Base-by-base conservation (phyloP, 192 early-diverging fungal species). In the Thamnidium elegans region DNA sequence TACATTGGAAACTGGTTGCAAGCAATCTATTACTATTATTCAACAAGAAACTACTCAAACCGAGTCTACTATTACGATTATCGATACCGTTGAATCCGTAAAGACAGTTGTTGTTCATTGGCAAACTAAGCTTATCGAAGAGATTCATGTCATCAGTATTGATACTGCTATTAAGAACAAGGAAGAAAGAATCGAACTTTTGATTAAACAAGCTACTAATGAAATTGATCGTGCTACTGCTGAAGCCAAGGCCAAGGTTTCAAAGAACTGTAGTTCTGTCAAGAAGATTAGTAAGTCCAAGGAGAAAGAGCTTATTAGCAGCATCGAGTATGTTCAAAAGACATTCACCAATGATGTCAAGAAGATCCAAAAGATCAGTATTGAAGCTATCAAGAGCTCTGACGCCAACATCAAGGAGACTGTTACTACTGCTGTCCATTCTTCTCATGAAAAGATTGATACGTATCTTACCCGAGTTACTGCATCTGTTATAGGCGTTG, bases 21-120 rank as follows among this genome's bases (percentile, higher is more conserved):
- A 52, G 34, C 31, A 64, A 34, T 64, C 63, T 13, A 42, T 44
- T 10, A 51, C 1, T 10, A 32, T 42, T 11, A 50, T 64, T 31
- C 13, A 64, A 26, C 48, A 46, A 14, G 51, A 54, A 43, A 54
- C 51, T 15, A 42, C 10, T 11, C 23, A 64, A 30, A 42, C 63
- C 1, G 50, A 50, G 9, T 36, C 63, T 21, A 51, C 51, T 32
- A 39, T 64, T n/a, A 30, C 23, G 17, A 53, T 64, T 9, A 42
- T 64, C 54, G 63, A 64, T 44, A 64, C 63, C 4, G 51, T 64
- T 23, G 63, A 64, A 34, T 14, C 36, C 15, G 51, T 64, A 2
- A 64, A 64, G 51, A 54, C 48, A 21, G 21, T 8, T 0, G 50
- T 64, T 17, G 7, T 34, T 26, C 14, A 15, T 9, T 44, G 42